A percentile compares a stretch with the other conserved stretches of the same genome.
Conservation (phyloP, 345 rosid species). For the Populus deltoides region DNA sequence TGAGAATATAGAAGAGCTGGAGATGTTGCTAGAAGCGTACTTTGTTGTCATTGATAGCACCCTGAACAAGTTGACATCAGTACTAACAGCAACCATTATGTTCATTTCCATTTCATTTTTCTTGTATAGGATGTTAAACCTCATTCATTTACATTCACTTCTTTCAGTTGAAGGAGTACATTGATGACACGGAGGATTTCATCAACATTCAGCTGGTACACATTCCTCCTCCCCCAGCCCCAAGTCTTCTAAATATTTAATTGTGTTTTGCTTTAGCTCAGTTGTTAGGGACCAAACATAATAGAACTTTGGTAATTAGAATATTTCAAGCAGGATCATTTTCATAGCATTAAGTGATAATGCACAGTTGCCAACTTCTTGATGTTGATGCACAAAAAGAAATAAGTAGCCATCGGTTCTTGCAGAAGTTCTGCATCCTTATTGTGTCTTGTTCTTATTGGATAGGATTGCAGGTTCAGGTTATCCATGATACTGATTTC, state of each 20-base stretch:
- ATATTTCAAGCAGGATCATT: neutral
- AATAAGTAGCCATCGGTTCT: neutral
- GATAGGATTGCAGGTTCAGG: neutral
- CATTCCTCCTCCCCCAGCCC: neutral
- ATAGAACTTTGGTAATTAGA: neutral
- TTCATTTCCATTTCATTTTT: neutral
- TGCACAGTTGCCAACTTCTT: neutral
- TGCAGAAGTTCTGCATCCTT: neutral
- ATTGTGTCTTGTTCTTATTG: neutral
- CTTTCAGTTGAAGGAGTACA: slow-evolving; percentile 92
- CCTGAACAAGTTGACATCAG: slow-evolving; percentile 93
- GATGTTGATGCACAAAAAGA: neutral
- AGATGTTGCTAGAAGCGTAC: slow-evolving; percentile 98
- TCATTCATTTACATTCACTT: slow-evolving; percentile 10
- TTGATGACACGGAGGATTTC: slow-evolving; percentile 95
- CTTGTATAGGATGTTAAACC: neutral
- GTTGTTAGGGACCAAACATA: neutral
- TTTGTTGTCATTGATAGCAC: slow-evolving; percentile 97
- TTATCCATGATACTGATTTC: neutral
- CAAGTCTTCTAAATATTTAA: neutral
- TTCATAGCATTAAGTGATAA: neutral
- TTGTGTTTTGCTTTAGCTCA: neutral
- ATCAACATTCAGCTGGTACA: slow-evolving; percentile 84
- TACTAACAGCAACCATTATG: slow-evolving; percentile 22
- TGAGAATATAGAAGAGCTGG: slow-evolving; percentile 86